Base-by-base conservation (phyloP, 1,139 yeast genomes). In the Lodderomyces pseudojiufengensis region DNA sequence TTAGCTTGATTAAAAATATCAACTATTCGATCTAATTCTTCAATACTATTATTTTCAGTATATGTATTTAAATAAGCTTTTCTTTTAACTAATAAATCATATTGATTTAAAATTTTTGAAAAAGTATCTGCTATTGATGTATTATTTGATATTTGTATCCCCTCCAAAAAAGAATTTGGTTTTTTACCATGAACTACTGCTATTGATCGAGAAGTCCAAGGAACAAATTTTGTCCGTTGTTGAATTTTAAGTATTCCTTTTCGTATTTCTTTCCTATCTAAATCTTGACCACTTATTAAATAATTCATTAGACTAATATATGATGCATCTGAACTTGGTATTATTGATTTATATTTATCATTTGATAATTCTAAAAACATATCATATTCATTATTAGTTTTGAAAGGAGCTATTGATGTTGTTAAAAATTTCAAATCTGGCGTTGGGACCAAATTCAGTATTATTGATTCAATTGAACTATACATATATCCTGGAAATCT, bases 401-500 rank as follows among this genome's bases (percentile, higher is more conserved):
- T 59, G 56, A 84, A 87, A 2, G 98, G 97, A 0, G 97, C 87
- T 49, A 85, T 84, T 37, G 95, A 78, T 4, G 97, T 84, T 28
- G 84, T 76, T 20, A 92, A 63, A 52, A 92, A 94, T 58, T 92
- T 96, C 47, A 90, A 69, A 36, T 86, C 87, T 1, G 97, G 95
- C 0, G 90, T 81, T 1, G 97, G 97, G 3, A 92, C 76, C 44
- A 94, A 62, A 1, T 94, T 78, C 1, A 97, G 82, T 40, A 88
- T 62, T 12, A 92, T 80, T 35, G 95, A 82, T 32, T 90, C 87
- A 47, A 84, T 65, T 12, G 95, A 88, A 49, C 84, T 84, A 67
- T 85, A 92, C 76, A 88, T 80, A 59, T 88, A 88, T 33, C 95
- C 83, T 3, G 98, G 98, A 55, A 86, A 92, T 45, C 98, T 68